Evolutionary conservation across 129 eudicot species (phyloP).

Genomic region (Centrapalus pauciflorus): DNA sequence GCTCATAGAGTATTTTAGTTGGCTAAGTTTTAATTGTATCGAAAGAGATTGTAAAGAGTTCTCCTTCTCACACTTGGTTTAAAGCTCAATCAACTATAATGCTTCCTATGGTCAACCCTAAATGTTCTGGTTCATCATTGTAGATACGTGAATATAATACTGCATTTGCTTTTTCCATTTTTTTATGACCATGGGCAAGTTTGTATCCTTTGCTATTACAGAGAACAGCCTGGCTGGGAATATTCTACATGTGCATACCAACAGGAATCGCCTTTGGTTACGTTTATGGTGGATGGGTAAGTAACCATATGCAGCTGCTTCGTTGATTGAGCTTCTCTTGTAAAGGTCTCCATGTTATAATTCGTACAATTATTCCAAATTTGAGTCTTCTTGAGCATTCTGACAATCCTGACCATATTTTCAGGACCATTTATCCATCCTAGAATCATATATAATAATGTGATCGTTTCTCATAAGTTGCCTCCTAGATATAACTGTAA

Average conservation of each 20-base stretch:
- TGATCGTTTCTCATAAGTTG: background rate
- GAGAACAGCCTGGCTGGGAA: constrained; percentile 38
- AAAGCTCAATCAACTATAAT: too few species aligned
- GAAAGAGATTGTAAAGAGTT: background rate
- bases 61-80: background rate
- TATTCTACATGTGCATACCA: constrained; percentile 43
- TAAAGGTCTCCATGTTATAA: too few species aligned
- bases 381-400: background rate
- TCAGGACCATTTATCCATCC: background rate
- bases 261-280: constrained; percentile 39
- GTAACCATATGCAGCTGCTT: too few species aligned
- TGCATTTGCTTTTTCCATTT: background rate
- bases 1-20: too few species aligned
- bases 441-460: background rate
- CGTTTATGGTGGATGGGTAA: constrained; percentile 37
- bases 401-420: background rate
- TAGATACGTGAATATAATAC: too few species aligned
- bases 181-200: background rate
- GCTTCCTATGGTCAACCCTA: too few species aligned
- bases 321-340: too few species aligned
- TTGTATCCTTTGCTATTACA: background rate
- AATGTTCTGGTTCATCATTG: too few species aligned
- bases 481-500: background rate
- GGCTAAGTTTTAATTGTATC: too few species aligned
- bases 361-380: background rate